Evolutionary conservation across 176 grass and related monocot genomes (phyloP), one percentile per base, ranked within the genome.

Genomic region (Avena atlantica): DNA sequence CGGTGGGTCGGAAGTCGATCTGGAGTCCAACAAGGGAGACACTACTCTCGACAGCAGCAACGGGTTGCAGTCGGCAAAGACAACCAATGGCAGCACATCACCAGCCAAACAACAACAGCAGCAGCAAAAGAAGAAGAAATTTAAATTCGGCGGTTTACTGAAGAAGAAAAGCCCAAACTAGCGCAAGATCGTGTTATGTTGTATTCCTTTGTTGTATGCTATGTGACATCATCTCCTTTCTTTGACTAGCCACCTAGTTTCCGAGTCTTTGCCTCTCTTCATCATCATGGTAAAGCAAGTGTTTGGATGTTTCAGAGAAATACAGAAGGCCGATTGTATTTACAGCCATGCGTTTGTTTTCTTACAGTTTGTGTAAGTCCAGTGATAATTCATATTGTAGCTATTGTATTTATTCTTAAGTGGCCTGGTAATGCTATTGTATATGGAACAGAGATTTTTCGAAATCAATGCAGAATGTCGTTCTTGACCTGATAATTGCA

Each of bases 51-150:
- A 98, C 20, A 70, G 60, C 20, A 70, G 61, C 60, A 92, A 89
- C 6, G 86, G 78, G 9, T 24, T 88, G 70, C 75, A 82, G 44
- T 88, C 86, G 0, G 66, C n/a, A 9, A 88, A 83, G 55, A 50
- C 27, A 9, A 78, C 66, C 60, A 87, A 77, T 74, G 85, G 90
- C 66, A 72, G 15, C 51, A 52, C 83, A 34, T 88, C 91, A 13
- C 84, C 88, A 61, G 71, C 81, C 69, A 89, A 92, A 83, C 83
- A 97, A 83, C 83, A 97, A 48, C 91, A 84, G 27, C 82, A 91
- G 25, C 91, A 89, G 74, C 94, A 95, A 75, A 98, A 95, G 79
- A 98, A 98, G 91, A 98, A 89, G 75, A 93, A 94, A 79, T 76
- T 76, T 31, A 93, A 95, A 84, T 93, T 98, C 52, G 79, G 93